Conservation (phyloP, 2,329 filamentous ascomycete genomes). For the Cladosporium velox region DNA sequence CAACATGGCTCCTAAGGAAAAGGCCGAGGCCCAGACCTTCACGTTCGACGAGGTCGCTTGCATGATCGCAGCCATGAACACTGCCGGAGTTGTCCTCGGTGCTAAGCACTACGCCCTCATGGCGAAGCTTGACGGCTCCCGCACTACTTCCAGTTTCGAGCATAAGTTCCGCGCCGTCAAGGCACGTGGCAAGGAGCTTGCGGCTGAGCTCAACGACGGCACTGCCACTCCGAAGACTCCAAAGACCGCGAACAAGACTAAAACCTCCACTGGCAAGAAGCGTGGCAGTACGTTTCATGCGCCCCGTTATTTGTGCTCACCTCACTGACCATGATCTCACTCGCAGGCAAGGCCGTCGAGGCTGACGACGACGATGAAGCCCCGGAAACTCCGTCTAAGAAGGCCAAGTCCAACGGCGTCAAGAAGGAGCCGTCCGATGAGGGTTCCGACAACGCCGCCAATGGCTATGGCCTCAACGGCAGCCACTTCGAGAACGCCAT, state of each 20-base stretch:
- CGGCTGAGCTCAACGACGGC: constrained; percentile 15
- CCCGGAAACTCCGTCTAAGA: constrained; percentile 26
- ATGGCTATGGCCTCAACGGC: background rate
- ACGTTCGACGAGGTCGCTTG: constrained; percentile 30
- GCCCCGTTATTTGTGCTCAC: too few species aligned
- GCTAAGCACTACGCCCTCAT: constrained; percentile 34
- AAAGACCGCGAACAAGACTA: constrained; percentile 1
- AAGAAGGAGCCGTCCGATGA: constrained; percentile 9
- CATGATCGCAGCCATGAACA: constrained; percentile 26
- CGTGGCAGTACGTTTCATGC: constrained; percentile 18
- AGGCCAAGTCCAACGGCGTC: constrained; percentile 9
- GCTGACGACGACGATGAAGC: constrained; percentile 24
- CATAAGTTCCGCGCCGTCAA: constrained; percentile 36
- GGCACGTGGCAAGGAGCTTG: constrained; percentile 31
- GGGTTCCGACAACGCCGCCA: background rate
- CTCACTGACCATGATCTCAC: background rate
- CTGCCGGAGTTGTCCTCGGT: constrained; percentile 25
- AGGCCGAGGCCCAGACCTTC: constrained; percentile 24
- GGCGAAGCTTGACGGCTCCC: constrained; percentile 29
- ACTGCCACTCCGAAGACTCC: background rate
- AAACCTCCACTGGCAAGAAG: constrained; percentile 18
- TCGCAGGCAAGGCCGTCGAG: constrained; percentile 8
- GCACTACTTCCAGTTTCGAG: constrained; percentile 27
- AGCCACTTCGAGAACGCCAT: constrained; percentile 15
- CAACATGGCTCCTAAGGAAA: constrained; percentile 7